phyloP scores from a whole-genome alignment of 257 asterid species.

The Handroanthus guayacan region DNA sequence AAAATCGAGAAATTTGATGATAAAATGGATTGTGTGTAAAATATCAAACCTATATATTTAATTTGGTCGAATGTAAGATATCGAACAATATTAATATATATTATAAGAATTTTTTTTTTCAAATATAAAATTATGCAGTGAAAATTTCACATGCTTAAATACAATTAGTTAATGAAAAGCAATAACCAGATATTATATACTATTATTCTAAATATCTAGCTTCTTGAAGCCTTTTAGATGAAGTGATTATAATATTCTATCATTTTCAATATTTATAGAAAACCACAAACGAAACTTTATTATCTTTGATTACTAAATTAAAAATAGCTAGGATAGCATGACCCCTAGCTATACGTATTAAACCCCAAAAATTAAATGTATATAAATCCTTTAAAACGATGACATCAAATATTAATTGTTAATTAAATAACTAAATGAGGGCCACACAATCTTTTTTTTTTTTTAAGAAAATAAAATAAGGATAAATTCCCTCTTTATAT shows the following conservation, averaged over 20 bases:
- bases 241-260: too few relatives aligned
- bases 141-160: neutral
- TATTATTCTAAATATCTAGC: too few relatives aligned
- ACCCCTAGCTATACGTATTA: neutral
- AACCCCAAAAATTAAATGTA: neutral
- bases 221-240: neutral
- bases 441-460: neutral
- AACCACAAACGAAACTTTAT: too few relatives aligned
- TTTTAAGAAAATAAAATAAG: neutral
- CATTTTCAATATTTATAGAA: too few relatives aligned
- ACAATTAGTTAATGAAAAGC: too few relatives aligned
- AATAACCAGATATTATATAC: too few relatives aligned
- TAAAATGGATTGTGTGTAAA: too few relatives aligned
- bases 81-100: too few relatives aligned
- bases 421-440: conserved; percentile 7
- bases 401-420: neutral
- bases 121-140: neutral
- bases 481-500: neutral
- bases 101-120: too few relatives aligned
- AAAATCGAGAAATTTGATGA: too few relatives aligned
- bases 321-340: neutral
- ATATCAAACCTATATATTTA: neutral
- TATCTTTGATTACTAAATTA: neutral
- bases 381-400: neutral
- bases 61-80: neutral